Conservation (phyloP, 163 green algal species). For the Dunaliella salina region DNA sequence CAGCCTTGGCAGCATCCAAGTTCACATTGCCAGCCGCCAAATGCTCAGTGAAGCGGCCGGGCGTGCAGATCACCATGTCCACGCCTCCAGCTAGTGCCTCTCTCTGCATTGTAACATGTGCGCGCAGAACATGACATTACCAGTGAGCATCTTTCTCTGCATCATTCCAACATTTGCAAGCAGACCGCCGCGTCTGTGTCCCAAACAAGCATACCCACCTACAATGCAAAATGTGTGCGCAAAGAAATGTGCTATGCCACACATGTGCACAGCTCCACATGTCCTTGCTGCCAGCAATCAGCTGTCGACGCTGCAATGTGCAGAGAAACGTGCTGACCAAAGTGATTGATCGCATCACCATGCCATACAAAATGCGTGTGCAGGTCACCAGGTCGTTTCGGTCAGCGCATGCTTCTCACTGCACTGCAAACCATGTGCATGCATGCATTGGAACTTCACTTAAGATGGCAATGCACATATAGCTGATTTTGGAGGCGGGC, state of each 20-base stretch:
- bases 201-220: too few species aligned
- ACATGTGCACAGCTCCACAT: too few species aligned
- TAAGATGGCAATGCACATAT: too few species aligned
- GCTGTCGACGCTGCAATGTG: too few species aligned
- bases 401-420: neutral
- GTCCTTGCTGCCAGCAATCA: too few species aligned
- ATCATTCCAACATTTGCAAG: neutral
- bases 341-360: too few species aligned
- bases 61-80: slow-evolving; percentile 80
- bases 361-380: neutral
- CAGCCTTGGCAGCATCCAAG: slow-evolving; percentile 40
- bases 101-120: neutral
- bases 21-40: slow-evolving; percentile 47
- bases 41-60: slow-evolving; percentile 62
- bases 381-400: neutral
- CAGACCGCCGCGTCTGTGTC: too few species aligned
- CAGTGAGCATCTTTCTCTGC: neutral
- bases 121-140: neutral
- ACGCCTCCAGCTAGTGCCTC: slow-evolving; percentile 51
- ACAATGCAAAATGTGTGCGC: too few species aligned
- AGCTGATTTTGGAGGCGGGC: too few species aligned
- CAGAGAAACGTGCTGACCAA: too few species aligned
- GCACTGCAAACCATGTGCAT: slow-evolving; percentile 24
- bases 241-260: too few species aligned
- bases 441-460: too few species aligned